Percentiles rank a stretch among this genome's conserved stretches.
phyloP scores from a whole-genome alignment of 345 rosid species.

The Ceriops tagal region DNA sequence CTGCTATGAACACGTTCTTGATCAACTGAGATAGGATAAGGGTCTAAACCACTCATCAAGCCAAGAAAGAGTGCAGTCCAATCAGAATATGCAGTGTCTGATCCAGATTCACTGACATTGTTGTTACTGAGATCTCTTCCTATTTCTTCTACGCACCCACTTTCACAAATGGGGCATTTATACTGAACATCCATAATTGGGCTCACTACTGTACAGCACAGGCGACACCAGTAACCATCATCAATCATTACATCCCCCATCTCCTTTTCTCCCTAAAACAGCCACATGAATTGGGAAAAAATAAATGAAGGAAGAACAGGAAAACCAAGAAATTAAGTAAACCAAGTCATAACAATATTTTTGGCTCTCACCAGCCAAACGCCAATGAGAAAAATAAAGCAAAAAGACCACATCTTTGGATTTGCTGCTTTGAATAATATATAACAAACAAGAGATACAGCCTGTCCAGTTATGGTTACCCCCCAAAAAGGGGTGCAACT shows the following conservation, averaged over 20 bases:
- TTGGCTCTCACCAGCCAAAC: not conserved
- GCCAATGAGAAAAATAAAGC: no score
- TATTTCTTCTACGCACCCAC: conserved; percentile 57
- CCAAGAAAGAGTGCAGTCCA: conserved; percentile 44
- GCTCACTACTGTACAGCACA: conserved; percentile 48
- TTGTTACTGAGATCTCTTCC: conserved; percentile 17
- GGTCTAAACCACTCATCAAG: conserved; percentile 29
- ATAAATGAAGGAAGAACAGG: not conserved
- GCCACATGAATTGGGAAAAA: not conserved
- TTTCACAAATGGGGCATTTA: conserved; percentile 53
- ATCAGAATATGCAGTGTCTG: conserved; percentile 29
- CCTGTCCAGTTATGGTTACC: no score
- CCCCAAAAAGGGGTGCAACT: no score
- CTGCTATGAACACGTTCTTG: conserved; percentile 17
- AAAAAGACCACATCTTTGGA: no score
- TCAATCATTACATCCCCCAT: conserved; percentile 55
- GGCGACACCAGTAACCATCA: conserved; percentile 58
- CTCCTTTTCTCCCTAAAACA: conserved; percentile 18
- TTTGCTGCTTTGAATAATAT: no score
- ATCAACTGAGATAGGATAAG: conserved; percentile 16
- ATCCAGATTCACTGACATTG: conserved; percentile 18
- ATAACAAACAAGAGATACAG: no score
- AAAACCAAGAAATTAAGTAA: not conserved
- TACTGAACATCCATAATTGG: conserved; percentile 37
- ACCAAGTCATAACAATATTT: not conserved